Conservation (phyloP, 2,329 filamentous ascomycete genomes). For the Phaeomoniella chlamydospora region DNA sequence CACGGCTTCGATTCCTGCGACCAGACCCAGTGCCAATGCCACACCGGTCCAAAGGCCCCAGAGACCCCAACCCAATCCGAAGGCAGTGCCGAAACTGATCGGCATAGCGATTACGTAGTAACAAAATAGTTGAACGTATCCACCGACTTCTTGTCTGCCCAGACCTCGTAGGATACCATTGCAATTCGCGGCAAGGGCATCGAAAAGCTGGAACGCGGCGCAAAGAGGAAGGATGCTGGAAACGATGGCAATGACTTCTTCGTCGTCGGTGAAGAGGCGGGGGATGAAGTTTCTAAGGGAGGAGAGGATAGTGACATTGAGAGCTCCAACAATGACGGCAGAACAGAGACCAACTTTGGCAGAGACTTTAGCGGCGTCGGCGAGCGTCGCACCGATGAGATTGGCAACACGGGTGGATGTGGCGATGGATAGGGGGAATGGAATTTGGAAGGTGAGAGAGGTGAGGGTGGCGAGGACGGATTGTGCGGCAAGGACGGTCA, state of each 20-base stretch:
- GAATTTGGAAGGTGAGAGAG: constrained; percentile 74
- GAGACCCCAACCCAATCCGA: constrained; percentile 63
- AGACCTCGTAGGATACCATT: constrained; percentile 78
- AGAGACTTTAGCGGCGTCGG: constrained; percentile 64
- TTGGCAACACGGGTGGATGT: constrained; percentile 82
- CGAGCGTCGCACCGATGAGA: constrained; percentile 73
- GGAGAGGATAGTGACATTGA: constrained; percentile 61
- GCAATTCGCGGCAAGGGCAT: constrained; percentile 63
- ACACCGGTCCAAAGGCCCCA: constrained; percentile 71
- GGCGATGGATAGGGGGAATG: constrained; percentile 82
- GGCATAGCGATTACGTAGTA: constrained; percentile 84
- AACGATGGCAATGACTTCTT: constrained; percentile 54
- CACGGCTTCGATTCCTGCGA: constrained; percentile 38
- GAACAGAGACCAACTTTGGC: constrained; percentile 61
- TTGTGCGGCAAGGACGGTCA: constrained; percentile 72
- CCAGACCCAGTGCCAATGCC: constrained; percentile 51
- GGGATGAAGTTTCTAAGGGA: constrained; percentile 60
- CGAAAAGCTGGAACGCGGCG: constrained; percentile 80
- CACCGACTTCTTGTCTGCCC: constrained; percentile 77
- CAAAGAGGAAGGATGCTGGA: constrained; percentile 62
- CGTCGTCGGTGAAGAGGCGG: constrained; percentile 60
- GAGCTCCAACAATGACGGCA: constrained; percentile 56
- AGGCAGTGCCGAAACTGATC: constrained; percentile 63
- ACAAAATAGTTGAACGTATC: constrained; percentile 71
- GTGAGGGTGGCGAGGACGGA: constrained; percentile 68